These are phyloP conservation scores for Aspergillus campestris DNA, from an alignment of 495 filamentous ascomycete species.

Conservation along the genomic window DNA sequence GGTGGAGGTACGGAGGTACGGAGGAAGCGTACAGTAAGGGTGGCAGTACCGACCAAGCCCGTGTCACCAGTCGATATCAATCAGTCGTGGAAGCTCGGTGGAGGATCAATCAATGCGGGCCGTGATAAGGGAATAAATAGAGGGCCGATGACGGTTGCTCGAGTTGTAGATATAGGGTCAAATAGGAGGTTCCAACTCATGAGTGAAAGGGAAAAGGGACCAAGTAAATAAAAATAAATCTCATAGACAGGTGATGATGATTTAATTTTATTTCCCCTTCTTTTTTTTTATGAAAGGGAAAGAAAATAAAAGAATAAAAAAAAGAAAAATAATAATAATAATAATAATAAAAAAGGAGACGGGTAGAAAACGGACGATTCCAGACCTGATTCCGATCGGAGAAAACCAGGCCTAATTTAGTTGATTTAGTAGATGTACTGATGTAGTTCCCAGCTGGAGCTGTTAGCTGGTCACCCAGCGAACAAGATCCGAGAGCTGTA, in stretches of 20 bases:
- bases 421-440: neutral
- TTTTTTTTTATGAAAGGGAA: neutral
- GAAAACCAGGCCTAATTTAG: neutral
- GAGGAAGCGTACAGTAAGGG: too few species aligned
- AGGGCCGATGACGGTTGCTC: conserved; percentile 2
- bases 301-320: conserved; percentile 1
- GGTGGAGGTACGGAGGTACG: conserved; percentile 1
- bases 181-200: neutral
- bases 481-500: conserved; percentile 12
- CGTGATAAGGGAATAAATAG: conserved; percentile 2
- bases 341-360: neutral
- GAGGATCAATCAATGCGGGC: conserved; percentile 1
- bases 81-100: neutral
- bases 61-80: conserved; percentile 7
- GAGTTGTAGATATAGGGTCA: neutral
- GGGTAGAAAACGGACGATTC: neutral
- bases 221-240: neutral
- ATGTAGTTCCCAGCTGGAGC: neutral
- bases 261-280: conserved; percentile 5
- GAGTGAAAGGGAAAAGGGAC: neutral
- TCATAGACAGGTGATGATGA: too few species aligned
- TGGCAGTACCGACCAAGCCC: conserved; percentile 13
- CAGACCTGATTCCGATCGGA: conserved; percentile 1
- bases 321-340: neutral
- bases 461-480: conserved; percentile 14